phyloP scores from a whole-genome alignment of 108 stramenopile species.

The Ochromonas danica region DNA sequence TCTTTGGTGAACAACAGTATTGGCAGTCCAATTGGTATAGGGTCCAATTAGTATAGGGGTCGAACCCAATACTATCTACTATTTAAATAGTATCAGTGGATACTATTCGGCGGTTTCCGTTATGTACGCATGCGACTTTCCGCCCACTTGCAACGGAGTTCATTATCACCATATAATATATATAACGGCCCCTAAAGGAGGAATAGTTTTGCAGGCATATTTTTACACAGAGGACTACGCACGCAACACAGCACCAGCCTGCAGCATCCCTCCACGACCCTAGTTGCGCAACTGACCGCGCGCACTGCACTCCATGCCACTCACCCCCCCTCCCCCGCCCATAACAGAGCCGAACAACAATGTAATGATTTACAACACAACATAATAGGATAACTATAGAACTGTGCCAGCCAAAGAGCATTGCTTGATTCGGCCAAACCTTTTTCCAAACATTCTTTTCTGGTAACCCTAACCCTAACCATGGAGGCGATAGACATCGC shows the following conservation, averaged over 20 bases:
- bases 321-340: no score
- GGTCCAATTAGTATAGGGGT: conserved; percentile 15
- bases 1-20: no score
- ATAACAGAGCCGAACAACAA: no score
- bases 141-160: conserved; percentile 13
- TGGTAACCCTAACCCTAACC: background rate
- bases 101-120: conserved; percentile 14
- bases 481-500: background rate
- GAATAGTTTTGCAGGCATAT: conserved; percentile 16
- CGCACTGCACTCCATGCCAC: no score
- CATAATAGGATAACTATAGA: no score
- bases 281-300: no score
- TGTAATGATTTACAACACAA: no score
- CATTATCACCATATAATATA: conserved; percentile 17
- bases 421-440: no score
- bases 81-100: conserved; percentile 17
- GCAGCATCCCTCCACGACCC: no score
- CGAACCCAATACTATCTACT: conserved; percentile 15
- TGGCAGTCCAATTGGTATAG: conserved; percentile 15
- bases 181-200: conserved; percentile 14
- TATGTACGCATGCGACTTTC: conserved; percentile 15
- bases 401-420: no score
- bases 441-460: background rate
- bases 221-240: conserved; percentile 16
- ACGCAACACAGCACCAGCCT: no score